Base-by-base conservation (phyloP, 2,329 filamentous ascomycete species). In the Chrysoporthe deuterocubensis region DNA sequence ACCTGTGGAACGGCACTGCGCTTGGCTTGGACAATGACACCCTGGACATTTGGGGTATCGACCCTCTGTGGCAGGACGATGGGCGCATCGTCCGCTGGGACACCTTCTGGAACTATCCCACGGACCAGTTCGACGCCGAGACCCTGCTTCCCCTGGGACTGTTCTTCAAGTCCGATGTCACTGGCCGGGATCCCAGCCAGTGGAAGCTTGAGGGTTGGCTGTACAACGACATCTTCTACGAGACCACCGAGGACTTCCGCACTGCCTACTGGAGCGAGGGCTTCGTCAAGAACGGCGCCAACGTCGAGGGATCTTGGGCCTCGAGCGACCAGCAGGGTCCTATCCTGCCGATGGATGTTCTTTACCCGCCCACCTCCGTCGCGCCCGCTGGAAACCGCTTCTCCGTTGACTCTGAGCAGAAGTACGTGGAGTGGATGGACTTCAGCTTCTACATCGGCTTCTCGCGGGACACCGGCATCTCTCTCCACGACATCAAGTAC, bases 121-220 rank as follows among this genome's bases (percentile, higher is more conserved):
- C 74, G 4, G 76, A 76, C 42, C 75, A 75, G 8, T 83, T 83
- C 4, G 81, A 83, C 59, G 77, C 79, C 11, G 73, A 74, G 48
- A 82, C 81, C 1, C 74, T 85, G 14, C 75, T 84, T 13, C 83
- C 84, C 1, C 80, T 82, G 1, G 81, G 81, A 1, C 71, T 86
- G 1, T 80, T 76, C 65, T 76, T 82, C 72, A 78, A 78, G 71
- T 75, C 77, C 1, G 82, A 89, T 69, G 74, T 86, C 0, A 87
- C 83, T 0, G 83, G 84, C 0, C 79, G 83, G 6, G 82, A 87
- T 68, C 81, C 83, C 9, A 77, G 78, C 16, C 76, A 82, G 46
- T 89, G 87, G 86, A 77, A 73, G 16, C 73, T 86, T 0, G 77
- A 80, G 21, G 83, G 82, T 1, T 88, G 85, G 83, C 81, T 85